These are phyloP conservation scores for Apiosordaria backusii DNA, from an alignment of 495 filamentous ascomycete genomes.

Conservation along the genomic window DNA sequence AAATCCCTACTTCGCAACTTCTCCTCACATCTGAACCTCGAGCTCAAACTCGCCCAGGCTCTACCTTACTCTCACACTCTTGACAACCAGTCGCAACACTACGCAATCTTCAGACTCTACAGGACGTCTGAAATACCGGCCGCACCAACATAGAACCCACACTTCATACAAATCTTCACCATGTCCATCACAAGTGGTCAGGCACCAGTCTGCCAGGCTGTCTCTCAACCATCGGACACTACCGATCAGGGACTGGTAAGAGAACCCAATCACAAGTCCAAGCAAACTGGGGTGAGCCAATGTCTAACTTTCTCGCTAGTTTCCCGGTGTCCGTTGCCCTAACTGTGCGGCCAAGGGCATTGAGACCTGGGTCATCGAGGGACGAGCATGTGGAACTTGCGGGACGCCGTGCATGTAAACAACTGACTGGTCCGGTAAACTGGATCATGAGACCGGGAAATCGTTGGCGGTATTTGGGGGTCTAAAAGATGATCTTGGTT, in stretches of 20 bases:
- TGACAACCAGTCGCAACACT: background rate
- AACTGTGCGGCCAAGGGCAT: constrained; percentile 37
- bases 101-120: background rate
- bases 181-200: background rate
- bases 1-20: background rate
- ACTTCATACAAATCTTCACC: background rate
- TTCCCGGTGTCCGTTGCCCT: constrained; percentile 36
- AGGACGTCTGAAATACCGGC: background rate
- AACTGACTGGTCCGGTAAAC: background rate
- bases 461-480: background rate
- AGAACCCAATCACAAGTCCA: background rate
- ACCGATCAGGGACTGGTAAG: background rate
- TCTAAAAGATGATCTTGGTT: background rate
- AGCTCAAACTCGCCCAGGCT: background rate
- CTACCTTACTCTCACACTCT: background rate
- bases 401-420: constrained; percentile 27
- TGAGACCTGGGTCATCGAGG: constrained; percentile 44
- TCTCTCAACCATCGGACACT: background rate
- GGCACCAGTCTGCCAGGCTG: background rate
- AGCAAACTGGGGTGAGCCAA: background rate
- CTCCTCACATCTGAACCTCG: background rate
- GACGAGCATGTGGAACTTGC: constrained; percentile 35
- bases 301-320: background rate
- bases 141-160: no score
- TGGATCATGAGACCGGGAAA: background rate